Percentiles rank a stretch among this genome's conserved stretches.
phyloP scores from a whole-genome alignment of 2,329 filamentous ascomycete genomes.

The Coccinonectria pachysandricola region DNA sequence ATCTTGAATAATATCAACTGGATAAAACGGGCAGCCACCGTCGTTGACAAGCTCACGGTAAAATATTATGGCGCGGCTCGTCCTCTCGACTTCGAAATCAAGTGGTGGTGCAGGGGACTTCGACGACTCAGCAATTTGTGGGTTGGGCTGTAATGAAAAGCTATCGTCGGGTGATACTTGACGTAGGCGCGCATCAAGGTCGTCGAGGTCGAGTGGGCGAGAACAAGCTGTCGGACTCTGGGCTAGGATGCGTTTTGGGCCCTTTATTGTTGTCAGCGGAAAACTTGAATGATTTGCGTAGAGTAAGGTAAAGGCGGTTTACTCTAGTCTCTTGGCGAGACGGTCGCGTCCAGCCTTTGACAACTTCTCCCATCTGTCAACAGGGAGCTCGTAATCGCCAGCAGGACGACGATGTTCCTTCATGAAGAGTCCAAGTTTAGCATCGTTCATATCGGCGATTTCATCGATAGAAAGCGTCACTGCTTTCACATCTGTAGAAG shows the following conservation, averaged over 20 bases:
- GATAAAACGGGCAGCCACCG: slow-evolving; percentile 22
- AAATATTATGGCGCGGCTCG: slow-evolving; percentile 8
- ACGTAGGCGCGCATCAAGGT: slow-evolving; percentile 10
- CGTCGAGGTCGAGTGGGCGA: slow-evolving; percentile 11
- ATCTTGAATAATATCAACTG: slow-evolving; percentile 16
- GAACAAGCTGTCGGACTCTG: slow-evolving; percentile 2
- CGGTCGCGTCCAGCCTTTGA: slow-evolving; percentile 6
- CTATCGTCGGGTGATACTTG: slow-evolving; percentile 1
- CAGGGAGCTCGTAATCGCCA: slow-evolving; percentile 7
- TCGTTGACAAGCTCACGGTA: slow-evolving; percentile 21
- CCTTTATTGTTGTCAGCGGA: slow-evolving; percentile 1
- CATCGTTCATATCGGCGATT: slow-evolving; percentile 8
- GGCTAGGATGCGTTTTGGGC: slow-evolving; percentile 1
- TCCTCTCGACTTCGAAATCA: background rate
- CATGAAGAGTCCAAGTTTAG: slow-evolving; percentile 10
- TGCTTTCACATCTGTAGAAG: slow-evolving; percentile 1
- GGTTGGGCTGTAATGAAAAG: background rate
- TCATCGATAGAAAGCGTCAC: slow-evolving; percentile 2
- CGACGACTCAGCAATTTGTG: background rate
- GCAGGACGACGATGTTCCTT: slow-evolving; percentile 6
- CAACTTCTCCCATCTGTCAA: slow-evolving; percentile 8
- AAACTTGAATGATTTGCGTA: background rate
- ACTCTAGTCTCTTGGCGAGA: slow-evolving; percentile 11
- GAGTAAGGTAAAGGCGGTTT: background rate
- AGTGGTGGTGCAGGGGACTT: background rate